phyloP scores from a whole-genome alignment of 306 rosid genomes.

The apple (Malus domestica) region DNA sequence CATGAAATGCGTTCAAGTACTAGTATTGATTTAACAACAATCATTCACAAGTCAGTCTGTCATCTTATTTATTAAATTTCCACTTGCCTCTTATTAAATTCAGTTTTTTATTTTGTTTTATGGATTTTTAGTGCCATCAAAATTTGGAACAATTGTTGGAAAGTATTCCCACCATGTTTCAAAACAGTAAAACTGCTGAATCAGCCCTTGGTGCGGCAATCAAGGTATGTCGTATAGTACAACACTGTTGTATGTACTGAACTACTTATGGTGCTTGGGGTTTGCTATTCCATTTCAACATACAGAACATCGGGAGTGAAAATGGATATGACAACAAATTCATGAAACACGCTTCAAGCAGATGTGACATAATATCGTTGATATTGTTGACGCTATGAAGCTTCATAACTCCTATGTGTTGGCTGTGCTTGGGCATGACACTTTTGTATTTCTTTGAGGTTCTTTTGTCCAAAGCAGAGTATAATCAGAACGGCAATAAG shows the following conservation, averaged over 20 bases:
- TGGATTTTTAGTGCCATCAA: conserved; percentile 68
- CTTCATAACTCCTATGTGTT: background rate
- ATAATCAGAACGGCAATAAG: background rate
- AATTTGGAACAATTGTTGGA: conserved; percentile 84
- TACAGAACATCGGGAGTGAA: background rate
- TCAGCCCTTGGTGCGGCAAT: conserved; percentile 97
- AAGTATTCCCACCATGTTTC: conserved; percentile 88
- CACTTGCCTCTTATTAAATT: conserved; percentile 5
- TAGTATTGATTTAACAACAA: conserved; percentile 4
- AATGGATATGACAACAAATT: background rate
- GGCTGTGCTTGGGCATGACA: background rate
- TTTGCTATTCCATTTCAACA: background rate
- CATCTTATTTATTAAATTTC: background rate
- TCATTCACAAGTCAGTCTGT: conserved; percentile 5
- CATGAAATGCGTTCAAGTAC: background rate
- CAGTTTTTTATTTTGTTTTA: conserved; percentile 4
- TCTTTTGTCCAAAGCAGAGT: background rate
- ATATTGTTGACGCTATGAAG: background rate
- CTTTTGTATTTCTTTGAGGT: background rate
- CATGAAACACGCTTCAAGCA: background rate
- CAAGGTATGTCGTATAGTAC: conserved; percentile 44
- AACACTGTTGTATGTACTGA: background rate
- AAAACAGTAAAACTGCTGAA: conserved; percentile 73
- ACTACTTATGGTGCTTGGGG: background rate
- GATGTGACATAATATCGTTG: background rate